Conservation (phyloP, 805 yeast species). For the Clavispora asparagi region DNA sequence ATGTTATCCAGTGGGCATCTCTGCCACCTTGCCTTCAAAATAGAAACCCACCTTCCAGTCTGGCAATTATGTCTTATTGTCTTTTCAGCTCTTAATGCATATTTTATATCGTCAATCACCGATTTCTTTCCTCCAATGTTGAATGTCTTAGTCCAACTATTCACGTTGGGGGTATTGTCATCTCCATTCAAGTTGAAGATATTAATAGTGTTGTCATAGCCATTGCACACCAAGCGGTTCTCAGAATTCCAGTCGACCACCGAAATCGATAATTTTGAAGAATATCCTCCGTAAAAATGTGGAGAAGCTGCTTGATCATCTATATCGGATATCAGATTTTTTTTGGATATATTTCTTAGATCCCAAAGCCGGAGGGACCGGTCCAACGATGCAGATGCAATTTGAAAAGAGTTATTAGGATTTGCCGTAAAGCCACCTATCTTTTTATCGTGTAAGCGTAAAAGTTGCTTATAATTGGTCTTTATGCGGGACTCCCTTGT, state of each 20-base stretch:
- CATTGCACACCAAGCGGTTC: slow-evolving; percentile 78
- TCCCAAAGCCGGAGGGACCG: slow-evolving; percentile 87
- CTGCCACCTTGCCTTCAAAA: slow-evolving; percentile 87
- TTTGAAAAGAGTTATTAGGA: slow-evolving; percentile 58
- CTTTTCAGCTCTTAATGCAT: neutral
- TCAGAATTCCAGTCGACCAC: slow-evolving; percentile 77
- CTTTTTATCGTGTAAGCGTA: slow-evolving; percentile 78
- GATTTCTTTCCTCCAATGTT: neutral
- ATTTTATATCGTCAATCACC: slow-evolving; percentile 3
- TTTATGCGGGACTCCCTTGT: slow-evolving; percentile 43
- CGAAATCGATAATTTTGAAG: slow-evolving; percentile 75
- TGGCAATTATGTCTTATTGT: slow-evolving; percentile 85
- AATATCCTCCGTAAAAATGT: slow-evolving; percentile 53
- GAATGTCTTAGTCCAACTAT: neutral
- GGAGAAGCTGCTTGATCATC: slow-evolving; percentile 30
- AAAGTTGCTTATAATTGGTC: slow-evolving; percentile 23
- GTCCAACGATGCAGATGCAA: slow-evolving; percentile 88
- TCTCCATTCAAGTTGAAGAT: slow-evolving; percentile 3
- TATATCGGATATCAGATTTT: slow-evolving; percentile 4
- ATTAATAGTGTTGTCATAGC: slow-evolving; percentile 49
- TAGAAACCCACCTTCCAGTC: slow-evolving; percentile 95
- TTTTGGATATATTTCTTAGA: slow-evolving; percentile 46
- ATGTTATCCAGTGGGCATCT: slow-evolving; percentile 59
- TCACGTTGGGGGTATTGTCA: too few species aligned
- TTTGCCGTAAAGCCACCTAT: slow-evolving; percentile 85